Base-by-base conservation (phyloP, 2,329 filamentous ascomycete species). In the Zasmidium citrigriseum region DNA sequence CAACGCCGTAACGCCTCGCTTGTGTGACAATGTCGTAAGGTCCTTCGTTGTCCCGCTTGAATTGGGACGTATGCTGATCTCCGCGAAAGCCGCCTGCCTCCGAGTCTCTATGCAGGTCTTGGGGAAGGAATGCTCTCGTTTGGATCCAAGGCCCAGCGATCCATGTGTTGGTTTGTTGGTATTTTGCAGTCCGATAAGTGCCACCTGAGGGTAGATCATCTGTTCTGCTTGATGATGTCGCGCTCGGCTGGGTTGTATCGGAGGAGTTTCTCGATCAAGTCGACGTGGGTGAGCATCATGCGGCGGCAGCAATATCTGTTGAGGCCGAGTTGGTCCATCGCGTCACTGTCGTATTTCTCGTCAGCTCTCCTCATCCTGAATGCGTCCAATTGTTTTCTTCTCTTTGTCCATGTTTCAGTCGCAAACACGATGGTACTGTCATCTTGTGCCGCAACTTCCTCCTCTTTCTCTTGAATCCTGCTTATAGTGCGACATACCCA, bases 211-310 rank as follows among this genome's bases (percentile, higher is more conserved):
- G n/a, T n/a, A n/a, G n/a, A 59, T 58, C 55, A 54, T 24, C 49
- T 64, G 47, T 54, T 64, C 16, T 55, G 59, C 64, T 70, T 70
- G 63, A 73, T 65, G 54, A 74, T 72, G 46, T 75, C 71, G 54
- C 73, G 68, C 70, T 75, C 73, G 41, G 70, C 70, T 27, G 72
- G 73, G 60, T n/a, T n/a, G n/a, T 87, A 96, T 90, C 93, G 91
- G 66, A 99, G 86, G 52, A 99, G 86, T 80, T 99, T 99, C 83
- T 99, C 95, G 69, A 99, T 97, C 62, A 99, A 83, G 76, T 99
- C 95, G 70, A 99, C 95, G 78, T 99, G 95, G 60, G 95, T 99
- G 90, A 99, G 97, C 77, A 99, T 87, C 95, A 99, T 99, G 72
- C 95, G 89, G 69, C 95, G 90, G 81, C 95, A 99, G 85, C 95